Conservation (phyloP, 148 eudicot species). For the Nepenthes mirabilis region DNA sequence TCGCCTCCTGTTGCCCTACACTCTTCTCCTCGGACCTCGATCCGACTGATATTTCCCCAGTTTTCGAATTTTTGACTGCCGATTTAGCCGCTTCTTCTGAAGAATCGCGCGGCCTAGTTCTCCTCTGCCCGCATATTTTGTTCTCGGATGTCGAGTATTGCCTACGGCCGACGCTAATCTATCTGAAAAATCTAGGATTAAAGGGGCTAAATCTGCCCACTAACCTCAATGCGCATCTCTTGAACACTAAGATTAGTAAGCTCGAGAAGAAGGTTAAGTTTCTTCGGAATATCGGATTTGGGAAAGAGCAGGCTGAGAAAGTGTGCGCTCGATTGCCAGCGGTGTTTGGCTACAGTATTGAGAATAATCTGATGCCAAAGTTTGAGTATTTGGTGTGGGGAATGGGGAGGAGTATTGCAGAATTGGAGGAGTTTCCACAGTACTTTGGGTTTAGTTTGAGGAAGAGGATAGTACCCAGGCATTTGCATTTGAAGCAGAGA, state of each 20-base stretch:
- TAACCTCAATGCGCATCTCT: constrained; percentile 40
- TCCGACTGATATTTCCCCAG: constrained; percentile 27
- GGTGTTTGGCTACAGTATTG: constrained; percentile 43
- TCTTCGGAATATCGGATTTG: constrained; percentile 27
- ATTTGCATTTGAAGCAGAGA: constrained; percentile 44
- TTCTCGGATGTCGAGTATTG: constrained; percentile 31
- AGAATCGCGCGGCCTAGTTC: constrained; percentile 23
- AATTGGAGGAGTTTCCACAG: constrained; percentile 49
- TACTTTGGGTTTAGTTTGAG: constrained; percentile 50
- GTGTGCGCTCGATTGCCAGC: constrained; percentile 46
- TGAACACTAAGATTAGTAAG: constrained; percentile 32
- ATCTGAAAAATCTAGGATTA: constrained; percentile 27
- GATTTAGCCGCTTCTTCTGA: constrained; percentile 29
- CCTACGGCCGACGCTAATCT: constrained; percentile 35
- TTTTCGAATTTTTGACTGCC: constrained; percentile 25
- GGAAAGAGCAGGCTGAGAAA: constrained; percentile 21
- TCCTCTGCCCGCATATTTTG: constrained; percentile 32
- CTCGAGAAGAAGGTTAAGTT: constrained; percentile 33
- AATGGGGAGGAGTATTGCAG: constrained; percentile 39
- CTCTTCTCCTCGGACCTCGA: constrained; percentile 32
- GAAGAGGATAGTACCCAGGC: constrained; percentile 35
- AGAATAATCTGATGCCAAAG: constrained; percentile 39
- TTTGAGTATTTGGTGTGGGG: constrained; percentile 33
- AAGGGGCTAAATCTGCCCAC: constrained; percentile 26
- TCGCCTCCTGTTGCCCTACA: constrained; percentile 29